Evolutionary conservation across 108 stramenopile species (phyloP).

Genomic region (Aurantiochytrium sp.): DNA sequence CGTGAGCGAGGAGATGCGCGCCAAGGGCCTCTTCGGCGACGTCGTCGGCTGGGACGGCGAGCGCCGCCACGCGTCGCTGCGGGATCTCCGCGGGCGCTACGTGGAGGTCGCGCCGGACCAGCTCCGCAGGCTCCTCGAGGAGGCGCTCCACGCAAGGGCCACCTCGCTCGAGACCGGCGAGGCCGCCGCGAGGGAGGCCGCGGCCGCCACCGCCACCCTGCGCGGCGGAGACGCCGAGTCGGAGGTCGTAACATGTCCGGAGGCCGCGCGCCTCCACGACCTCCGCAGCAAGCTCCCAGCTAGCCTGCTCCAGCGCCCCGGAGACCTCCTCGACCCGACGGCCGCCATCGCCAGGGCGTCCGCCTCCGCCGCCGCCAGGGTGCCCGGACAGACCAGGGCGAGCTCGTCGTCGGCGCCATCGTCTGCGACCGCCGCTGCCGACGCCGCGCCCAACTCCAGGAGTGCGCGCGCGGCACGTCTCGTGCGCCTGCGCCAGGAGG

Average conservation of each 20-base stretch:
- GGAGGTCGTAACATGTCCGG: not conserved
- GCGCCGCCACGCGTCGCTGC: not conserved
- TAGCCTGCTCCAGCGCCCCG: not conserved
- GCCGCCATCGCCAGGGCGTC: not conserved
- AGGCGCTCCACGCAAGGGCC: not conserved
- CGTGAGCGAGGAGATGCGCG: not conserved
- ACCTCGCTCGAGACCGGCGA: not conserved
- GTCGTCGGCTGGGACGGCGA: not conserved
- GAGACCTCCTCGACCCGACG: not conserved
- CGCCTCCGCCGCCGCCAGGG: too few relatives aligned
- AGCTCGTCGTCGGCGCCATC: too few relatives aligned
- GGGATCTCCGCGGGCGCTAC: not conserved
- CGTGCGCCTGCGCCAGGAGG: not conserved
- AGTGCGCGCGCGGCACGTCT: not conserved
- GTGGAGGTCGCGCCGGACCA: slow-evolving; percentile 11
- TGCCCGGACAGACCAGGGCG: not conserved
- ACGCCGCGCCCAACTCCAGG: too few relatives aligned
- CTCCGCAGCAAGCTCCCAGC: not conserved
- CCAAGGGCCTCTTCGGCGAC: not conserved
- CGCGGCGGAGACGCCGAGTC: not conserved
- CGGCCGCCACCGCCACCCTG: not conserved
- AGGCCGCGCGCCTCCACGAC: not conserved
- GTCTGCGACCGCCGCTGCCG: too few relatives aligned
- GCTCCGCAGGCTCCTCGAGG: not conserved
- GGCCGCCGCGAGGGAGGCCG: not conserved